Conservation (phyloP, 352 stramenopile genomes). For the Phytophthora quininea region DNA sequence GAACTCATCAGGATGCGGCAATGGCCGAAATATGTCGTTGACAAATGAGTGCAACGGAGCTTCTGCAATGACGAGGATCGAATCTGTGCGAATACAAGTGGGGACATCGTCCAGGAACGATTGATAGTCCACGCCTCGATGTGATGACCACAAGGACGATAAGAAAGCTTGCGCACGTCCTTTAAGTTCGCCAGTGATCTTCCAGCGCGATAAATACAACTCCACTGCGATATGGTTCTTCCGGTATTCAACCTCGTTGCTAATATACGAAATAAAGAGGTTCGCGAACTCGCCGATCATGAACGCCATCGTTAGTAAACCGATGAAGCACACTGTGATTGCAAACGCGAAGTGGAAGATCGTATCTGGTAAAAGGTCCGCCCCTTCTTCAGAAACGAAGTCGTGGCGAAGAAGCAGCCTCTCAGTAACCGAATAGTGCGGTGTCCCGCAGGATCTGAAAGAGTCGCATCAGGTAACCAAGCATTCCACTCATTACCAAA, state of each 20-base stretch:
- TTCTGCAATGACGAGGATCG: constrained; percentile 54
- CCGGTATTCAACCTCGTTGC: constrained; percentile 70
- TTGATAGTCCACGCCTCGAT: constrained; percentile 68
- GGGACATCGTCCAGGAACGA: constrained; percentile 60
- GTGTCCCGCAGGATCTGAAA: constrained; percentile 42
- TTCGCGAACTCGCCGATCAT: constrained; percentile 79
- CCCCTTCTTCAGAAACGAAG: constrained; percentile 72
- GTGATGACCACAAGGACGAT: constrained; percentile 67
- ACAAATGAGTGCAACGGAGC: constrained; percentile 44
- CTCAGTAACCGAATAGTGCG: constrained; percentile 50
- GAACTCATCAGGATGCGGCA: constrained; percentile 33
- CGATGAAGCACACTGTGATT: constrained; percentile 59
- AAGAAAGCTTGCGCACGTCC: constrained; percentile 55
- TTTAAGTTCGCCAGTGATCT: constrained; percentile 52
- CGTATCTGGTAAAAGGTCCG: constrained; percentile 53
- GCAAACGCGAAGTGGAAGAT: constrained; percentile 54
- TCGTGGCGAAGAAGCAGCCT: constrained; percentile 61
- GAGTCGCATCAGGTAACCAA: constrained; percentile 43
- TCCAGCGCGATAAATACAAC: constrained; percentile 58
- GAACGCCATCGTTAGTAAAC: constrained; percentile 64
- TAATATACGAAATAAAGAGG: constrained; percentile 76
- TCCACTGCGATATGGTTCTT: constrained; percentile 78
- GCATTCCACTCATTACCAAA: constrained; percentile 56
- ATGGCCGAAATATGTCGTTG: constrained; percentile 46
- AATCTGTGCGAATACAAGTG: constrained; percentile 51